Conservation (phyloP, 176 grass and related monocot species). For the Canna indica region DNA sequence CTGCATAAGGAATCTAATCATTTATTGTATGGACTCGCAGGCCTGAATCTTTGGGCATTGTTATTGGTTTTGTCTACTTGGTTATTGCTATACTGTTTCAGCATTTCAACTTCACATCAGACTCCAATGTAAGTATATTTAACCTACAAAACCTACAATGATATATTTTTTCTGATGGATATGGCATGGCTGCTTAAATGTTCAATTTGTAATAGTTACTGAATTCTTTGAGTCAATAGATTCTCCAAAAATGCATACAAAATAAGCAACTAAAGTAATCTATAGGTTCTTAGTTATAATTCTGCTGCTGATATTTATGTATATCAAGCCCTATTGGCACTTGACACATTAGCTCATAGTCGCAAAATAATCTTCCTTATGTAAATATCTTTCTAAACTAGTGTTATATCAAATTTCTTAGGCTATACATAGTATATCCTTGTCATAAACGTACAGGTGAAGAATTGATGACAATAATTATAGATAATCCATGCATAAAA, state of each 20-base stretch:
- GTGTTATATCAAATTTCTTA: too few relatives aligned
- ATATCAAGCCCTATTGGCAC: background rate
- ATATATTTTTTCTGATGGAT: background rate
- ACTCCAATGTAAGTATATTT: conserved; percentile 60
- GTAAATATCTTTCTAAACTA: too few relatives aligned
- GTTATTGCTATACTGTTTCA: conserved; percentile 92
- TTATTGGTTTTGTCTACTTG: conserved; percentile 93
- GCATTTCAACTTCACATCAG: conserved; percentile 68
- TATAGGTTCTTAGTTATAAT: background rate
- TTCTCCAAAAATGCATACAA: background rate
- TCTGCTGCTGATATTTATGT: background rate
- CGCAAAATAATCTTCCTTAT: too few relatives aligned
- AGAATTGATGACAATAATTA: too few relatives aligned
- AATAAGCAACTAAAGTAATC: background rate
- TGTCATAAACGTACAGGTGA: too few relatives aligned
- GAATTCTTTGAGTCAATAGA: background rate
- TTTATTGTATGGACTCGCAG: conserved; percentile 36
- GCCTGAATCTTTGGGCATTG: conserved; percentile 80
- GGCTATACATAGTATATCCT: too few relatives aligned
- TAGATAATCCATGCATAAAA: too few relatives aligned
- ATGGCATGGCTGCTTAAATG: background rate
- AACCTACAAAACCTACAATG: background rate
- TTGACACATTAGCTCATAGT: background rate
- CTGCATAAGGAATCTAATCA: background rate
- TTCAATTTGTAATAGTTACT: background rate